phyloP scores from a whole-genome alignment of 306 rosid genomes.

The Vigna trinervia region DNA sequence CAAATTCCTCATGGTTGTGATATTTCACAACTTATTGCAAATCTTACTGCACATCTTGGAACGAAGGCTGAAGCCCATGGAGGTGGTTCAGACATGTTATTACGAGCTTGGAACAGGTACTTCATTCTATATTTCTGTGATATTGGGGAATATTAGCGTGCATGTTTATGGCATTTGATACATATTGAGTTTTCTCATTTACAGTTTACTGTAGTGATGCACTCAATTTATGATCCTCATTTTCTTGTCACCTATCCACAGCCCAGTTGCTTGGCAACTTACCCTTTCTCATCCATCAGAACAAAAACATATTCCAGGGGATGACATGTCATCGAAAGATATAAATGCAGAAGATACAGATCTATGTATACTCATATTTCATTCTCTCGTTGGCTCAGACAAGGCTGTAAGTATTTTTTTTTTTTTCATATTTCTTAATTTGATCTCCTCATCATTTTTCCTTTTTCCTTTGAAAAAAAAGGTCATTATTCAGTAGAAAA shows the following conservation, averaged over 20 bases:
- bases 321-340: slow-evolving; percentile 46
- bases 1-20: slow-evolving; percentile 84
- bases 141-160: not conserved
- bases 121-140: slow-evolving; percentile 24
- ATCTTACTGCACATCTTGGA: slow-evolving; percentile 76
- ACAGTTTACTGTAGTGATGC: slow-evolving; percentile 7
- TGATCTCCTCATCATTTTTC: slow-evolving; percentile 31
- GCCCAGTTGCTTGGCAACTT: slow-evolving; percentile 89
- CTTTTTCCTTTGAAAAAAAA: slow-evolving; percentile 14
- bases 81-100: slow-evolving; percentile 71
- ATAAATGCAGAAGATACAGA: slow-evolving; percentile 53
- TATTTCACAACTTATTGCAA: slow-evolving; percentile 72
- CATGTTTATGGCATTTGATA: slow-evolving; percentile 17
- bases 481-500: not conserved
- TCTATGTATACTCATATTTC: slow-evolving; percentile 68
- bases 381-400: slow-evolving; percentile 70
- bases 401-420: slow-evolving; percentile 66
- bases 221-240: slow-evolving; percentile 35
- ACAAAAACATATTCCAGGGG: slow-evolving; percentile 53
- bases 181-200: slow-evolving; percentile 12
- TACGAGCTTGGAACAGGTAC: slow-evolving; percentile 94
- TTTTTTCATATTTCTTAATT: slow-evolving; percentile 31
- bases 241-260: slow-evolving; percentile 52
- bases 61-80: slow-evolving; percentile 65
- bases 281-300: slow-evolving; percentile 61